Conservation (phyloP, 1,284 basidiomycete species). For the Cryptococcus deneoformans region DNA sequence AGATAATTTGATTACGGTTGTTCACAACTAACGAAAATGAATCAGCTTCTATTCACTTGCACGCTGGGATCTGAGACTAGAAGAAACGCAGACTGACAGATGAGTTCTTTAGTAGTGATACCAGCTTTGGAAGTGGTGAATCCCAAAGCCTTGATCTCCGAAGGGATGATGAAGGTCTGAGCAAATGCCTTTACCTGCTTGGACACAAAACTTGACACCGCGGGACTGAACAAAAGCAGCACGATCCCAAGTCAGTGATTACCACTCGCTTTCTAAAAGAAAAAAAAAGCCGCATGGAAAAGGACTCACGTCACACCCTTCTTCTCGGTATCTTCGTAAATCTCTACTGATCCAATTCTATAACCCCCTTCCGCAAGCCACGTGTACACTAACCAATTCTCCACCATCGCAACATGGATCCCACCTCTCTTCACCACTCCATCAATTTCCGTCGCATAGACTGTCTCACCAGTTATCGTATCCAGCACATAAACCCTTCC, state of each 20-base stretch:
- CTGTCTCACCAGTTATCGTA: conserved; percentile 67
- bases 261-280: not conserved
- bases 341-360: conserved; percentile 73
- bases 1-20: conserved; percentile 67
- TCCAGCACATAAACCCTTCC: conserved; percentile 74
- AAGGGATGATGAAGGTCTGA: conserved; percentile 69
- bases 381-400: conserved; percentile 92
- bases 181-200: conserved; percentile 60
- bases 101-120: conserved; percentile 79
- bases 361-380: conserved; percentile 56
- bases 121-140: conserved; percentile 83
- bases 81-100: conserved; percentile 57
- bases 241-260: not conserved
- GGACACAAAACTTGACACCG: conserved; percentile 64
- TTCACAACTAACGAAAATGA: conserved; percentile 62
- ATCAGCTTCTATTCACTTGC: not conserved
- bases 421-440: conserved; percentile 43
- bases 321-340: conserved; percentile 77
- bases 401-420: conserved; percentile 66
- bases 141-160: conserved; percentile 64
- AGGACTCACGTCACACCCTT: conserved; percentile 63
- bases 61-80: no score
- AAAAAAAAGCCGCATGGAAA: not conserved
- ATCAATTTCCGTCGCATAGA: conserved; percentile 59
- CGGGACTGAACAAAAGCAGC: conserved; percentile 56